Evolutionary conservation across 768 basidiomycete species (phyloP).

Genomic region (Trametes punicea): DNA sequence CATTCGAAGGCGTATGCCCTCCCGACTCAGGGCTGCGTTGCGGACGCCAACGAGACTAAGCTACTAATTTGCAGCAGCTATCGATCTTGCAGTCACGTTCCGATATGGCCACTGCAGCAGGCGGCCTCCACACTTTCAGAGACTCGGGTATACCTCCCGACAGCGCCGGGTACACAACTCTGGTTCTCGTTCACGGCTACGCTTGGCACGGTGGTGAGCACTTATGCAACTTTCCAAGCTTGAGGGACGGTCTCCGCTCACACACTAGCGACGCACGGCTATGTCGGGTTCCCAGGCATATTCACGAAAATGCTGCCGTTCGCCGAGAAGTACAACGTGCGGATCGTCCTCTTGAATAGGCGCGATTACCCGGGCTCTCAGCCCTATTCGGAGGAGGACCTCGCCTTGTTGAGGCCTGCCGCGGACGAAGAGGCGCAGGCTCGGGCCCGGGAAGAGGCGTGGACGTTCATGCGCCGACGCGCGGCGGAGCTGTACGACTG

Average conservation of each 20-base stretch:
- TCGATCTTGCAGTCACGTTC: too few species aligned
- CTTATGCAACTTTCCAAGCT: too few species aligned
- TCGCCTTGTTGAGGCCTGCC: neutral
- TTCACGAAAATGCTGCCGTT: slow-evolving; percentile 5
- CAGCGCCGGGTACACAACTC: slow-evolving; percentile 1
- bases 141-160: neutral
- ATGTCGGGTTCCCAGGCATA: neutral
- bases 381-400: slow-evolving; percentile 15
- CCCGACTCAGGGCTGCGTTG: too few species aligned
- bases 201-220: slow-evolving; percentile 11
- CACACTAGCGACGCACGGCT: neutral
- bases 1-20: too few species aligned
- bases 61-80: neutral
- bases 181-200: slow-evolving; percentile 12
- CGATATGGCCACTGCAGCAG: neutral
- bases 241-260: neutral
- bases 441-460: slow-evolving; percentile 12
- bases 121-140: neutral
- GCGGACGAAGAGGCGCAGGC: neutral
- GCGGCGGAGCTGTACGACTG: slow-evolving; percentile 34
- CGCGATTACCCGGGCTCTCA: slow-evolving; percentile 23
- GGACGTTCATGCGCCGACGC: slow-evolving; percentile 26
- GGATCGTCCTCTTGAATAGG: slow-evolving; percentile 21
- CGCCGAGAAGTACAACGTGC: slow-evolving; percentile 13
- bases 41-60: neutral